phyloP scores from a whole-genome alignment of 768 basidiomycete genomes.

The Trametes punicea region DNA sequence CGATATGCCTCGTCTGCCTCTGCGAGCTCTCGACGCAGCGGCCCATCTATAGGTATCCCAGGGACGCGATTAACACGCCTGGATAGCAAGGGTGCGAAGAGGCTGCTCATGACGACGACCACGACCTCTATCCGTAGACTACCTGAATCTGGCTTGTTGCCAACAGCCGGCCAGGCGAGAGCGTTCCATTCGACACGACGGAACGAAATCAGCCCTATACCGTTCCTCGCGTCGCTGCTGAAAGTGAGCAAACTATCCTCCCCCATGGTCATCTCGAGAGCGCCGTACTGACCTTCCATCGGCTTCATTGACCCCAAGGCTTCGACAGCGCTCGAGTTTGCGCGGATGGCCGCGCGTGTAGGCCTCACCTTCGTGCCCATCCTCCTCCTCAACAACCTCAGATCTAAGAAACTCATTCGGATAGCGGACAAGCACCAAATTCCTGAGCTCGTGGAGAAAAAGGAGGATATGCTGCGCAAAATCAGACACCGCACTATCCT shows the following conservation, averaged over 20 bases:
- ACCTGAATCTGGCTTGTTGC: not conserved
- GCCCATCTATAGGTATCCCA: not conserved
- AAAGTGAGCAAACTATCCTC: constrained; percentile 46
- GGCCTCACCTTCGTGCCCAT: constrained; percentile 74
- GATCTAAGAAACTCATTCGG: constrained; percentile 48
- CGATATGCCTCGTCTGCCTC: not conserved
- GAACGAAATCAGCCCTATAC: constrained; percentile 39
- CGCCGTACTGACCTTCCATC: constrained; percentile 6
- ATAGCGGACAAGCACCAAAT: constrained; percentile 44
- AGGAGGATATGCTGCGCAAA: constrained; percentile 42
- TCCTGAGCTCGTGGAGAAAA: constrained; percentile 52
- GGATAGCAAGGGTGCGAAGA: too few relatives aligned
- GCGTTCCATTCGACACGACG: constrained; percentile 42
- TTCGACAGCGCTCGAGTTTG: constrained; percentile 69
- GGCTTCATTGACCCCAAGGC: constrained; percentile 42
- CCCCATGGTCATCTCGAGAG: not conserved
- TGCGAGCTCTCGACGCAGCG: not conserved
- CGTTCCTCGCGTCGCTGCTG: constrained; percentile 56
- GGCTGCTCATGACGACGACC: not conserved
- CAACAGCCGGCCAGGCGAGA: not conserved
- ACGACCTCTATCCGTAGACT: not conserved
- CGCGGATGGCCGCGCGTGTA: constrained; percentile 66
- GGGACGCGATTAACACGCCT: constrained; percentile 12
- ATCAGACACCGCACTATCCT: constrained; percentile 49
- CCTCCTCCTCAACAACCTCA: constrained; percentile 56